Conservation (phyloP, 75 land plant genomes). For the Gnetum montanum region DNA sequence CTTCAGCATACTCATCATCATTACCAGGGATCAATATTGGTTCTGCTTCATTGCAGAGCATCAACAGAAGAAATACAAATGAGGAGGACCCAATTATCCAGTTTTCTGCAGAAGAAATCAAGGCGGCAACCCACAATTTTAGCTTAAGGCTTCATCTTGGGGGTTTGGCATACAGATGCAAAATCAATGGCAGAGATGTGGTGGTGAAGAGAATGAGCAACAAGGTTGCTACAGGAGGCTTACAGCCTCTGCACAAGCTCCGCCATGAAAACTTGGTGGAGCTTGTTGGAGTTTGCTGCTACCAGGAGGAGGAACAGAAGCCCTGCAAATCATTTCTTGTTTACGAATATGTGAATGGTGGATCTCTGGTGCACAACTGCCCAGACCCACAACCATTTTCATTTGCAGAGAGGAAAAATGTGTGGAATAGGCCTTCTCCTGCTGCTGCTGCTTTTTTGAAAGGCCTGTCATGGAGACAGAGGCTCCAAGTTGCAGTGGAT, state of each 20-base stretch:
- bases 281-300: constrained; percentile 25
- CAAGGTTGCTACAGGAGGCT: constrained; percentile 19
- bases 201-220: constrained; percentile 41
- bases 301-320: no score
- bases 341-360: constrained; percentile 40
- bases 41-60: background rate
- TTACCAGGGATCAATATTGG: no score
- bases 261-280: constrained; percentile 20
- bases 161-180: constrained; percentile 35
- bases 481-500: constrained; percentile 37
- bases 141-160: constrained; percentile 11
- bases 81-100: constrained; percentile 10
- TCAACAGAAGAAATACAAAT: background rate
- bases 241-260: constrained; percentile 19
- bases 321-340: constrained; percentile 23
- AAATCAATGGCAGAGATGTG: constrained; percentile 17
- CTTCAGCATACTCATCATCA: no score
- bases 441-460: background rate
- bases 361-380: no score
- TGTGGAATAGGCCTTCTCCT: background rate
- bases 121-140: constrained; percentile 31
- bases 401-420: constrained; percentile 11
- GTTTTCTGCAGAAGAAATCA: constrained; percentile 23
- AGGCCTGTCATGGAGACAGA: constrained; percentile 24
- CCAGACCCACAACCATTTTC: no score